Conservation (phyloP, 2,329 filamentous ascomycete genomes). For the Davidsoniella neocaledoniae region DNA sequence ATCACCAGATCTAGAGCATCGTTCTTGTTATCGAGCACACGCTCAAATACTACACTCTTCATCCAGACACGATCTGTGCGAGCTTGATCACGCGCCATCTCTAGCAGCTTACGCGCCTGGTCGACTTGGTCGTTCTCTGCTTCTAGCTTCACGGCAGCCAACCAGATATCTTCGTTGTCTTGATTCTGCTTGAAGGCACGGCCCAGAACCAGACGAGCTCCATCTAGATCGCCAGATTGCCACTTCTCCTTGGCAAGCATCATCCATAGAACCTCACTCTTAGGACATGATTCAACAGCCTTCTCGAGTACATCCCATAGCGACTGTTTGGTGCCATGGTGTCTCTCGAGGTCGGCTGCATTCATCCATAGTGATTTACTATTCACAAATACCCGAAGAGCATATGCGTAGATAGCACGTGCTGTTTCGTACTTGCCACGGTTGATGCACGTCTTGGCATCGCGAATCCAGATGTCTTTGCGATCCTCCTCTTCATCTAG, state of each 20-base stretch:
- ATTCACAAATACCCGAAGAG: slow-evolving; percentile 74
- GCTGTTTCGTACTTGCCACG: slow-evolving; percentile 79
- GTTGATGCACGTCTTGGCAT: slow-evolving; percentile 67
- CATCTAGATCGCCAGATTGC: slow-evolving; percentile 74
- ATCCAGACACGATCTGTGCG: slow-evolving; percentile 95
- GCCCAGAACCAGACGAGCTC: slow-evolving; percentile 69
- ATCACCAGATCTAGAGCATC: slow-evolving; percentile 75
- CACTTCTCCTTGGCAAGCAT: slow-evolving; percentile 90
- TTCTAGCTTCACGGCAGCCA: slow-evolving; percentile 89
- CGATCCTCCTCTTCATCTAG: slow-evolving; percentile 93
- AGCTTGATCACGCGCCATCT: slow-evolving; percentile 69
- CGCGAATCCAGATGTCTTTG: slow-evolving; percentile 90
- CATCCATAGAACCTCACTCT: slow-evolving; percentile 86
- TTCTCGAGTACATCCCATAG: slow-evolving; percentile 79
- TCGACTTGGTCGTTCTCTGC: slow-evolving; percentile 73
- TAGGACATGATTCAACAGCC: slow-evolving; percentile 82
- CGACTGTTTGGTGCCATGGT: slow-evolving; percentile 68
- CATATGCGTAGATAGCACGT: slow-evolving; percentile 82
- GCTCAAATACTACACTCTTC: slow-evolving; percentile 86
- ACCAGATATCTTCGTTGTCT: slow-evolving; percentile 95
- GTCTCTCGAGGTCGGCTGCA: slow-evolving; percentile 78
- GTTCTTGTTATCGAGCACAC: slow-evolving; percentile 63
- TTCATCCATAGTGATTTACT: slow-evolving; percentile 81
- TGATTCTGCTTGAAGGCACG: slow-evolving; percentile 89
- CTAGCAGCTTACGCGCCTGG: slow-evolving; percentile 65